Conservation (phyloP, 805 yeast genomes). For the Dipodascus albidus region DNA sequence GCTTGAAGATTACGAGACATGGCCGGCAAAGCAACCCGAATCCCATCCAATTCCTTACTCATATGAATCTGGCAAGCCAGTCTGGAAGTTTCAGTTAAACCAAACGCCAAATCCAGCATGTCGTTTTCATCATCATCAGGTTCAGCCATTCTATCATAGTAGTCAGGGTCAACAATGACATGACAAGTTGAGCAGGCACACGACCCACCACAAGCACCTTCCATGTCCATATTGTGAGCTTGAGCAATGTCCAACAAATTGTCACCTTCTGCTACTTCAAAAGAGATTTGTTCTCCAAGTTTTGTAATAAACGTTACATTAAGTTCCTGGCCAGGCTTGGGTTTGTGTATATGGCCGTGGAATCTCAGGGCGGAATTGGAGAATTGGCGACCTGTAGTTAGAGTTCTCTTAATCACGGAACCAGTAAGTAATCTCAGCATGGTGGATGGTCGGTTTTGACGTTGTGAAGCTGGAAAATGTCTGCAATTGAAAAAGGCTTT, state of each 20-base stretch:
- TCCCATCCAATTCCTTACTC: slow-evolving; percentile 84
- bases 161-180: slow-evolving; percentile 91
- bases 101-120: slow-evolving; percentile 96
- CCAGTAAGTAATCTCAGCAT: too few species aligned
- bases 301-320: slow-evolving; percentile 82
- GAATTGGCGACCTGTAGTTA: neutral
- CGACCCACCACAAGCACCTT: slow-evolving; percentile 95
- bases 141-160: slow-evolving; percentile 81
- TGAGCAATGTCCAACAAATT: slow-evolving; percentile 89
- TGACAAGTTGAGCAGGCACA: slow-evolving; percentile 99
- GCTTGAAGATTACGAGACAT: slow-evolving; percentile 90
- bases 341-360: slow-evolving; percentile 86
- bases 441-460: too few species aligned
- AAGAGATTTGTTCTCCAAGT: slow-evolving; percentile 73
- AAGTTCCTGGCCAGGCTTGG: slow-evolving; percentile 87
- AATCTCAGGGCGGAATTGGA: neutral
- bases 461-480: too few species aligned
- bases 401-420: too few species aligned
- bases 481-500: too few species aligned
- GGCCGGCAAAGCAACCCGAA: slow-evolving; percentile 91
- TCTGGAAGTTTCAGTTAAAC: slow-evolving; percentile 91
- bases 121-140: slow-evolving; percentile 98
- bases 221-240: slow-evolving; percentile 88
- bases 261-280: slow-evolving; percentile 89
- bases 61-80: slow-evolving; percentile 88